phyloP scores from a whole-genome alignment of 1,284 basidiomycete species.

The Ceratobasidium sp. region DNA sequence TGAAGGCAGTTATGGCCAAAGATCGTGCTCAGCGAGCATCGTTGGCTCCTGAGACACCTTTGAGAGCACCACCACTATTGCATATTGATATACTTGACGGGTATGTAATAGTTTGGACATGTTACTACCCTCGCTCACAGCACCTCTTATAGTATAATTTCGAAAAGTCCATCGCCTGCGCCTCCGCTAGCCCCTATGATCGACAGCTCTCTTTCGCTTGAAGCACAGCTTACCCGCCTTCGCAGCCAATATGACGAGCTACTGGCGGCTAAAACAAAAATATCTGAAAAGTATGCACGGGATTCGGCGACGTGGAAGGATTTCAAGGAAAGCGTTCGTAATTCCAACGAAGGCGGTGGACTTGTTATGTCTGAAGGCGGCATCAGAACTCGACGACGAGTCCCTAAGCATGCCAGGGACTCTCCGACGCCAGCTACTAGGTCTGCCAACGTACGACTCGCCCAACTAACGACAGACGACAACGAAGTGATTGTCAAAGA shows the following conservation, averaged over 20 bases:
- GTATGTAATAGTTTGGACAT: not conserved
- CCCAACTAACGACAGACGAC: not conserved
- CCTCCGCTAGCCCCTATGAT: not conserved
- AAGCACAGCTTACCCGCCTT: conserved; percentile 34
- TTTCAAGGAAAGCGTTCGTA: conserved; percentile 53
- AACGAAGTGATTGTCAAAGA: not conserved
- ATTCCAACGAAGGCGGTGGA: conserved; percentile 1
- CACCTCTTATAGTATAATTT: not conserved
- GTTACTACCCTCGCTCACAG: too few species aligned
- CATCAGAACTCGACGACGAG: conserved; percentile 9
- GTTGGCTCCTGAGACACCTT: conserved; percentile 21
- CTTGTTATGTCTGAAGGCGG: conserved; percentile 13
- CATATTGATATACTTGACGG: not conserved
- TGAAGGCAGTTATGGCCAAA: conserved; percentile 1
- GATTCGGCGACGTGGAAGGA: conserved; percentile 64
- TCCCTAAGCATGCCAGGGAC: conserved; percentile 14
- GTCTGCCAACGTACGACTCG: not conserved
- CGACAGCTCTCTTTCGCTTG: conserved; percentile 8
- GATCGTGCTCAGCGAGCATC: conserved; percentile 19
- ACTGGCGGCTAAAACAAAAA: conserved; percentile 55
- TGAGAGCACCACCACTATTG: not conserved
- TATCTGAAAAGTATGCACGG: conserved; percentile 59
- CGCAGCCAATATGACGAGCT: conserved; percentile 57
- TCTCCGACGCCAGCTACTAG: conserved; percentile 23
- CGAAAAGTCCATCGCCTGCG: not conserved